phyloP scores from a whole-genome alignment of 129 eudicot genomes.

The Flaveria sonorensis region DNA sequence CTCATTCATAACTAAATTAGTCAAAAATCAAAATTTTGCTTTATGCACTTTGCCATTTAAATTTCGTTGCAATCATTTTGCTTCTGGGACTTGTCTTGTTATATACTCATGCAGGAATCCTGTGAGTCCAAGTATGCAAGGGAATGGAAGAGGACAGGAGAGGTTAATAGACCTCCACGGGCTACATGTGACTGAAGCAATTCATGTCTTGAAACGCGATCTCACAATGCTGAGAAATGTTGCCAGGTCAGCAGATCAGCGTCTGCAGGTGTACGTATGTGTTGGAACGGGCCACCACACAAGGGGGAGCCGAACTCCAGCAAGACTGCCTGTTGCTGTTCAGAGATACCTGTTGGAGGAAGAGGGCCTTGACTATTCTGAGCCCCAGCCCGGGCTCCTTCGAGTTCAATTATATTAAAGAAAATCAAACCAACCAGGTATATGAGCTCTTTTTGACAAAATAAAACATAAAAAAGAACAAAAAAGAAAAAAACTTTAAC shows the following conservation, averaged over 20 bases:
- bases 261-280: constrained; percentile 68
- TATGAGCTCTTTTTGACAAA: constrained; percentile 43
- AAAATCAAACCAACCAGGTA: constrained; percentile 8
- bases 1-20: not conserved
- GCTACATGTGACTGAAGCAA: constrained; percentile 80
- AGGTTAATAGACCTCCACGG: constrained; percentile 86
- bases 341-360: constrained; percentile 85
- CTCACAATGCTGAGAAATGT: constrained; percentile 63
- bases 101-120: constrained; percentile 58
- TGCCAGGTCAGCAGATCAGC: constrained; percentile 84
- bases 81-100: constrained; percentile 24
- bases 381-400: constrained; percentile 90
- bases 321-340: constrained; percentile 81
- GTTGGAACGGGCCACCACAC: constrained; percentile 96
- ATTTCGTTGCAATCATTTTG: constrained; percentile 25
- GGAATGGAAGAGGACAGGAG: constrained; percentile 66
- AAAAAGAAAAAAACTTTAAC: constrained; percentile 10
- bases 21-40: not conserved
- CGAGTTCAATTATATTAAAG: constrained; percentile 50
- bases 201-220: constrained; percentile 73
- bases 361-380: constrained; percentile 84
- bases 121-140: constrained; percentile 47
- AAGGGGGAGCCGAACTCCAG: constrained; percentile 75
- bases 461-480: constrained; percentile 6
- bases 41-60: not conserved